These are phyloP conservation scores for Ophiocordyceps polyrhachis-furcata DNA, from an alignment of 2,329 filamentous ascomycete genomes.

Conservation along the genomic window DNA sequence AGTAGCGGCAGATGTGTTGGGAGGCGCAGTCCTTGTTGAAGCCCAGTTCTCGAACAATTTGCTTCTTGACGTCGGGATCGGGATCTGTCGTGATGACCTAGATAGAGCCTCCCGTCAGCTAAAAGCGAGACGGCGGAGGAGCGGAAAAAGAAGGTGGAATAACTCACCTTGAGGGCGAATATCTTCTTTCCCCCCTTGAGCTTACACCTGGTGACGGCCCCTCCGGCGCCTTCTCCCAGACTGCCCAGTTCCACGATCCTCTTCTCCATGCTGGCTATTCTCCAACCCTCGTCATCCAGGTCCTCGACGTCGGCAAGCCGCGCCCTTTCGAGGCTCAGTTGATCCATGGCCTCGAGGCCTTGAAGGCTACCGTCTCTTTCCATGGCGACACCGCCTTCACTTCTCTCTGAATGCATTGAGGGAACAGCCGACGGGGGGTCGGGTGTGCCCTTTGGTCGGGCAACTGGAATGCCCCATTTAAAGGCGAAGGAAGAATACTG, in stretches of 20 bases:
- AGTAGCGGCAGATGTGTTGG: conserved; percentile 92
- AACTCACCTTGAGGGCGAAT: conserved; percentile 76
- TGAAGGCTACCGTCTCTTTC: conserved; percentile 69
- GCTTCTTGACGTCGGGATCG: conserved; percentile 94
- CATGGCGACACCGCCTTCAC: conserved; percentile 58
- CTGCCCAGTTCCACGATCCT: conserved; percentile 77
- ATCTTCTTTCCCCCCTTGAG: conserved; percentile 83
- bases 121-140: background rate
- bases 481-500: conserved; percentile 74
- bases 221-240: conserved; percentile 85
- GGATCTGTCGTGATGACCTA: conserved; percentile 97
- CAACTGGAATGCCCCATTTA: conserved; percentile 48
- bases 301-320: conserved; percentile 81
- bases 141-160: too few species aligned
- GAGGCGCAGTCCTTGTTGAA: conserved; percentile 98
- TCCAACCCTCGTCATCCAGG: conserved; percentile 87
- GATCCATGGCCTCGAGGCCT: conserved; percentile 59
- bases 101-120: background rate
- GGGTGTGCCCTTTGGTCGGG: conserved; percentile 47
- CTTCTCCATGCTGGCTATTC: conserved; percentile 75
- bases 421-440: conserved; percentile 81
- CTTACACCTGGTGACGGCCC: conserved; percentile 80
- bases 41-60: conserved; percentile 86
- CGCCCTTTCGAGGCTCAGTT: conserved; percentile 65
- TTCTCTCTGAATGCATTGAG: conserved; percentile 65